Evolutionary conservation across 768 basidiomycete species (phyloP), one percentile per base, ranked within the genome.

Genomic region (Lactarius quietus): DNA sequence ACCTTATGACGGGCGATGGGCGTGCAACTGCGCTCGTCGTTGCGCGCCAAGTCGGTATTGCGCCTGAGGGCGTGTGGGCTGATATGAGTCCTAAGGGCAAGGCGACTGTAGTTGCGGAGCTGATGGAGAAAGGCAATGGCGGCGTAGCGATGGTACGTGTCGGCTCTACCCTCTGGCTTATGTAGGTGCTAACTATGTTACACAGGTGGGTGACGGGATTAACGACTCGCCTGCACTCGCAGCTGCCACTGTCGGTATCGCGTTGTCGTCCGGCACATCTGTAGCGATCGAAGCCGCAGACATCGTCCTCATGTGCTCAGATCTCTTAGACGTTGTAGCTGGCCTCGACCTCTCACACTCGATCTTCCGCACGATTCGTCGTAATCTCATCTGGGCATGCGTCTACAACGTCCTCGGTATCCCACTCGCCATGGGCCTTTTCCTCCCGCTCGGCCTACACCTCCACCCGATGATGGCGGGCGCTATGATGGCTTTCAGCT

Each of bases 211-310:
- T 28, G 97, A 99, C 75, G 97, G 97, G 38, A 97, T 98, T 79
- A 98, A 99, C 75, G 97, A 99, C 74, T 98, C 96, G 3, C 96
- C 95, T 1, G 97, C 96, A 15, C 87, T 99, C 2, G 95, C n/a
- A n/a, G 95, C 93, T 6, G 93, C 96, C 0, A 93, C 94, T 1
- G 92, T 99, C 28, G 97, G 97, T 48, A 95, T 99, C 65, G 97
- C 97, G 1, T 85, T 99, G 6, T 95, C 93, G 14, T 92, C 94
- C 3, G 97, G 97, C 36, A 95, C 97, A 20, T 96, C 94, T 6
- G 93, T 99, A 52, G 97, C 97, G 12, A 90, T 99, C 59, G 97
- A 98, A 79, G 97, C 97, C 0, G 97, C 97, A 17, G 97, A 98
- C 76, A 89, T 98, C 63, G 95, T 99, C 20, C 87, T 99, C 65